phyloP scores from a whole-genome alignment of 768 basidiomycete species.

The Hericium alpestre region DNA sequence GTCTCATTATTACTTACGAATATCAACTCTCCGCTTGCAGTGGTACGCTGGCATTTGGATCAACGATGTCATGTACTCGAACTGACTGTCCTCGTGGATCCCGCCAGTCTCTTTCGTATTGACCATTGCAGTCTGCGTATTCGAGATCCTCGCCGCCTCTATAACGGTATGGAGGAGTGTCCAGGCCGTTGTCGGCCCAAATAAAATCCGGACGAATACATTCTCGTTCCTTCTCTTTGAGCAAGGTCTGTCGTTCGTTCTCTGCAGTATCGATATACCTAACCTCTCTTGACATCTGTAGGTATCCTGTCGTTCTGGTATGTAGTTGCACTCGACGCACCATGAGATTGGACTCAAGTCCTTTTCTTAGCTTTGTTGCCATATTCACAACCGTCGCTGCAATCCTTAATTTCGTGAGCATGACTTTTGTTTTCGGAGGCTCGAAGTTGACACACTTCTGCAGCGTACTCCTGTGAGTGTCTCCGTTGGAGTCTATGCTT shows the following conservation, averaged over 20 bases:
- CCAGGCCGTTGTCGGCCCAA: conserved; percentile 8
- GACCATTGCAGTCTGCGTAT: conserved; percentile 14
- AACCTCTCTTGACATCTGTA: background rate
- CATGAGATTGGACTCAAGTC: background rate
- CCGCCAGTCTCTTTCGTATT: background rate
- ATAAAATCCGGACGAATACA: background rate
- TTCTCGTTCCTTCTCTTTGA: conserved; percentile 6
- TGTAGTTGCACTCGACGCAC: background rate
- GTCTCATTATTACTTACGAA: background rate
- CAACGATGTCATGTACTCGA: no score
- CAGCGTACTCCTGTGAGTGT: background rate
- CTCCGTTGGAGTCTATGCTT: background rate
- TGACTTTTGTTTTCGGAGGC: background rate
- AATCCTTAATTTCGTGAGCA: background rate
- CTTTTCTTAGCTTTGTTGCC: background rate
- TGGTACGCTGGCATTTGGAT: background rate
- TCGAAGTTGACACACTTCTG: background rate
- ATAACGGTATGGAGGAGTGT: conserved; percentile 12
- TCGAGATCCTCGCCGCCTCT: conserved; percentile 11
- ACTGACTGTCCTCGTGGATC: no score
- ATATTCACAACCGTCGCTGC: background rate
- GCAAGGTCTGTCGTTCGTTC: conserved; percentile 6
- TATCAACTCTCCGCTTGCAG: background rate
- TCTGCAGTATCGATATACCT: background rate
- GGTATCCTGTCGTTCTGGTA: background rate